Evolutionary conservation across 352 stramenopile genomes (phyloP).

Genomic region (Globisporangium paddicum): DNA sequence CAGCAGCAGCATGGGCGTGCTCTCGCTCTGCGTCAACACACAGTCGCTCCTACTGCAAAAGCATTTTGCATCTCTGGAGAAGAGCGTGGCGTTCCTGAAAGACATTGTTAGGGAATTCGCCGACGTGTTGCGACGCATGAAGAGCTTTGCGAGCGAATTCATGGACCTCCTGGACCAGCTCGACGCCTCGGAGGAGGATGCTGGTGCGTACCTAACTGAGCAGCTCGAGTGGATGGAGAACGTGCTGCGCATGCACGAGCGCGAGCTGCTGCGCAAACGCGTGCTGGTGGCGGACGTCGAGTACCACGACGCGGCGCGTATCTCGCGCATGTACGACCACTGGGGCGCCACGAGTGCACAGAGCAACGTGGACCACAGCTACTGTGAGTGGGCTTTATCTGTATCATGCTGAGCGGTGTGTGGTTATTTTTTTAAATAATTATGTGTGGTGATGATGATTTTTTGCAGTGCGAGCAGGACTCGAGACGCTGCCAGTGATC

Average conservation of each 20-base stretch:
- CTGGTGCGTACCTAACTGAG: slow-evolving; percentile 8
- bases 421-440: background rate
- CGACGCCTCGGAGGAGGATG: slow-evolving; percentile 8
- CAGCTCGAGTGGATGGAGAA: slow-evolving; percentile 77
- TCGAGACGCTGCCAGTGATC: slow-evolving; percentile 28
- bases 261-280: slow-evolving; percentile 54
- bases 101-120: slow-evolving; percentile 48
- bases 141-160: slow-evolving; percentile 28
- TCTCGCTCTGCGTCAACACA: slow-evolving; percentile 31
- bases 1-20: slow-evolving; percentile 32
- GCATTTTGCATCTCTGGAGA: slow-evolving; percentile 70
- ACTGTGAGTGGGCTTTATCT: slow-evolving; percentile 36
- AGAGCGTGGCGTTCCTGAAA: slow-evolving; percentile 46
- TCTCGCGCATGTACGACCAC: slow-evolving; percentile 33
- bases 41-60: slow-evolving; percentile 44
- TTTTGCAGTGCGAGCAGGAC: slow-evolving; percentile 30
- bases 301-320: slow-evolving; percentile 37
- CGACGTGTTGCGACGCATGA: slow-evolving; percentile 38
- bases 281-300: slow-evolving; percentile 44
- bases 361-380: slow-evolving; percentile 45
- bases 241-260: slow-evolving; percentile 61
- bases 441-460: background rate
- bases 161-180: slow-evolving; percentile 27
- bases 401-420: background rate
- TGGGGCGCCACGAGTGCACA: slow-evolving; percentile 32